Conservation (phyloP, 208 protist genomes). For the Trypanosoma avium region DNA sequence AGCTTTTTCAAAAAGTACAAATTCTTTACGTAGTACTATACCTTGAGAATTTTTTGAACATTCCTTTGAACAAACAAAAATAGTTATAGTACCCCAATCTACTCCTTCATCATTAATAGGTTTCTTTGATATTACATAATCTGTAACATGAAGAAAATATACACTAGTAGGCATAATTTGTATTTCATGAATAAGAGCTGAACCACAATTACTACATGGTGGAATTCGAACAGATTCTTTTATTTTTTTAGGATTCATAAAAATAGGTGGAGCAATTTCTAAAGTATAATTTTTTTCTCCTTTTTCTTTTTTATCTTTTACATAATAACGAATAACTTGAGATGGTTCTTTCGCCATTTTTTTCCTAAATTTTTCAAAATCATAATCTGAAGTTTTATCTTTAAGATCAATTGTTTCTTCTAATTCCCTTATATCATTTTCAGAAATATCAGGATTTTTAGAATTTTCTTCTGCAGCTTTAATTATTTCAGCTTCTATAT, state of each 20-base stretch:
- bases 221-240: constrained; percentile 43
- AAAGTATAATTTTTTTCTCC: not conserved
- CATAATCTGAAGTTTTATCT: constrained; percentile 67
- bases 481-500: constrained; percentile 65
- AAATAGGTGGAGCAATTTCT: constrained; percentile 40
- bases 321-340: constrained; percentile 83
- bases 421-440: constrained; percentile 65
- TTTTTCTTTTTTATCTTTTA: constrained; percentile 11
- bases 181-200: constrained; percentile 66
- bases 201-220: constrained; percentile 59
- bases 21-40: constrained; percentile 56
- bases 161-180: constrained; percentile 81
- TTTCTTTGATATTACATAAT: constrained; percentile 33
- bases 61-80: constrained; percentile 69
- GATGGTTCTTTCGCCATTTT: constrained; percentile 55
- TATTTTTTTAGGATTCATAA: constrained; percentile 76
- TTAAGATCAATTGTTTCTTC: constrained; percentile 67
- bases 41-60: constrained; percentile 43
- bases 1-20: constrained; percentile 53
- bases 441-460: constrained; percentile 30
- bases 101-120: constrained; percentile 53
- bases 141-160: constrained; percentile 63
- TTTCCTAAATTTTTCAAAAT: constrained; percentile 77
- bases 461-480: constrained; percentile 53
- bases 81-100: constrained; percentile 78